Evolutionary conservation across 306 rosid species (phyloP).

Genomic region (Vigna mungo): DNA sequence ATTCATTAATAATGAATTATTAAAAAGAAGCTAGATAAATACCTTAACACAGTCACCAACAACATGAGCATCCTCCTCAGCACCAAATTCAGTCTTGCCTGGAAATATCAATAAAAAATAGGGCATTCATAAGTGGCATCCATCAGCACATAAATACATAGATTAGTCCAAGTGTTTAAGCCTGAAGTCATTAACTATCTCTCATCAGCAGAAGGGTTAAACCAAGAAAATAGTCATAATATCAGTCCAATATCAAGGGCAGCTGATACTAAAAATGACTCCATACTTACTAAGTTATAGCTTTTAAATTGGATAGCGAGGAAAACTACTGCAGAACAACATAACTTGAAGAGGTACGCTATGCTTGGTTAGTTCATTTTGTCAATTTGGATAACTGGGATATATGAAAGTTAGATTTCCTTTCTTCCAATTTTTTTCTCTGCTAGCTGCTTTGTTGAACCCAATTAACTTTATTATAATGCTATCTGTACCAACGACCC

Average conservation of each 20-base stretch:
- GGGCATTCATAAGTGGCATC: conserved; percentile 36
- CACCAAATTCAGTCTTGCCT: conserved; percentile 91
- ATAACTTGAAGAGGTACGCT: not conserved
- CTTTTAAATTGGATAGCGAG: not conserved
- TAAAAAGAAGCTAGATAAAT: conserved; percentile 27
- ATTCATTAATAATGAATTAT: conserved; percentile 12
- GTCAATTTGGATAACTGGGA: not conserved
- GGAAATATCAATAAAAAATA: conserved; percentile 41
- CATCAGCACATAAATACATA: conserved; percentile 20
- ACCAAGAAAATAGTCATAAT: conserved; percentile 5
- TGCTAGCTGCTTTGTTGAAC: not conserved
- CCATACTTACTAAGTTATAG: not conserved
- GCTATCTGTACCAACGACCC: conserved; percentile 1
- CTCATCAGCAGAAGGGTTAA: conserved; percentile 8
- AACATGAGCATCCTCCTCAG: conserved; percentile 97
- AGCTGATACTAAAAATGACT: conserved; percentile 24
- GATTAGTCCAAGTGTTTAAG: conserved; percentile 11
- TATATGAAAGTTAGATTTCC: conserved; percentile 8
- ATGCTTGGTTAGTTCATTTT: not conserved
- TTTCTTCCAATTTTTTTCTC: conserved; percentile 7
- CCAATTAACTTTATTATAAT: not conserved
- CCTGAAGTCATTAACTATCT: conserved; percentile 16
- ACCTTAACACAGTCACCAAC: conserved; percentile 99
- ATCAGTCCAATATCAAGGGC: not conserved
- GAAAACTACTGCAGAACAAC: conserved; percentile 3